Base-by-base conservation (phyloP, 1,139 yeast species). In the Kurtzmaniella quercitrusa region DNA sequence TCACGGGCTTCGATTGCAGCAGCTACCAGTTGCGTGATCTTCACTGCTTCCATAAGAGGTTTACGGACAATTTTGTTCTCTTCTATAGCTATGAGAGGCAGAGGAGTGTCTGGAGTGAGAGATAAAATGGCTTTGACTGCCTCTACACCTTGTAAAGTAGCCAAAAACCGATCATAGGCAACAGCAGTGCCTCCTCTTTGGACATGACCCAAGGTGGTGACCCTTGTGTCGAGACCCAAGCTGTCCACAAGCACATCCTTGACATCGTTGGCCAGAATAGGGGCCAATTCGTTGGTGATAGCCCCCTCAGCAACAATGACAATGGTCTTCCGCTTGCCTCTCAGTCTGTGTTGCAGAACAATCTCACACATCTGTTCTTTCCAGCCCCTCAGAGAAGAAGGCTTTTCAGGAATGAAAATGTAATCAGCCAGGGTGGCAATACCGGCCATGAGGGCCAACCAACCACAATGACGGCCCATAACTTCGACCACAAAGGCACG, bases 391-490 rank as follows among this genome's bases (percentile, higher is more conserved):
- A 77, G 66, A 40, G 74, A 66, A 2, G 85, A 76, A 7, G 94
- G 91, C 62, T 84, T 79, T 66, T 85, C 94, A 10, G 94, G 94
- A 46, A 85, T 85, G 58, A 85, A 81, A 45, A 85, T 83, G 58
- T 79, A 85, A 61, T 85, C 94, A 1, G 94, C 93, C 58, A 86
- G 82, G 14, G 93, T 84, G 19, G 91, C 82, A 47, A 85, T 77
- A 54, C 93, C 93, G 2, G 93, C 85, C 87, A 85, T 85, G 51
- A 85, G 67, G 1, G 88, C 93, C 51, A 85, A 73, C 94, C 94
- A 85, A 52, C 94, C 94, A 70, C 94, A 85, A 57, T 85, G 93
- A 63, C 94, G 76, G 48, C 94, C 94, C 94, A 85, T 85, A n/a
- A 85, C 94, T 63, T 85, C 94, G 39, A 85, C 82, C 36, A 85